Evolutionary conservation across 345 rosid species (phyloP), one percentile per base, ranked within the genome.

Genomic region (Kandelia obovata): DNA sequence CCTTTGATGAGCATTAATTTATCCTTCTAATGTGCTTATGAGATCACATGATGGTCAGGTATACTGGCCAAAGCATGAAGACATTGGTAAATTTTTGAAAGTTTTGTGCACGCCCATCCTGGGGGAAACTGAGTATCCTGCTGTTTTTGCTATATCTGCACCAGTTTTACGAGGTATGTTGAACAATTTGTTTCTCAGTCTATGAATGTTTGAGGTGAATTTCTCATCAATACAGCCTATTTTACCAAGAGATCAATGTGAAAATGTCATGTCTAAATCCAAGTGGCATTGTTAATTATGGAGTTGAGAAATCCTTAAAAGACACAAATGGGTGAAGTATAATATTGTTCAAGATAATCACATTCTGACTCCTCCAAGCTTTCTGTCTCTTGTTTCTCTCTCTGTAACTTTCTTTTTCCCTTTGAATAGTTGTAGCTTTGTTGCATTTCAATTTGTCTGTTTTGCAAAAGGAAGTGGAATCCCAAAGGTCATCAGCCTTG

Each of bases 61-160:
- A 61, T 94, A 84, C 79, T 89, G 95, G 97, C 97, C 98, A 70
- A 91, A 86, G 84, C 88, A 77, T 77, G 96, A 77, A 78, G 95
- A 94, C 73, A 84, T 94, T 70, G 83, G 77, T 69, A 91, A 83
- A 82, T 73, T 91, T 79, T 80, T 94, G 53, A 94, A 89, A 79
- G 93, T 87, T 66, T 90, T 87, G 77, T 94, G 98, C 70, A 83
- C 81, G 55, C 88, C 93, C 39, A 73, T 81, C 53, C 65, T 88
- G 71, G 96, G 87, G 58, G 90, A 84, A 75, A 88, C 80, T 25
- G 89, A 86, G 61, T 91, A 85, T 81, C 87, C 95, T 71, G 62
- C 92, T 69, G 73, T 94, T 71, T 94, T 83, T 88, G 96, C 93
- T 58, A 72, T 94, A 67, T 88, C 98, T 46, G 78, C 91, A 69